phyloP scores from a whole-genome alignment of 1,284 basidiomycete genomes.

The Microbotryum violaceum region DNA sequence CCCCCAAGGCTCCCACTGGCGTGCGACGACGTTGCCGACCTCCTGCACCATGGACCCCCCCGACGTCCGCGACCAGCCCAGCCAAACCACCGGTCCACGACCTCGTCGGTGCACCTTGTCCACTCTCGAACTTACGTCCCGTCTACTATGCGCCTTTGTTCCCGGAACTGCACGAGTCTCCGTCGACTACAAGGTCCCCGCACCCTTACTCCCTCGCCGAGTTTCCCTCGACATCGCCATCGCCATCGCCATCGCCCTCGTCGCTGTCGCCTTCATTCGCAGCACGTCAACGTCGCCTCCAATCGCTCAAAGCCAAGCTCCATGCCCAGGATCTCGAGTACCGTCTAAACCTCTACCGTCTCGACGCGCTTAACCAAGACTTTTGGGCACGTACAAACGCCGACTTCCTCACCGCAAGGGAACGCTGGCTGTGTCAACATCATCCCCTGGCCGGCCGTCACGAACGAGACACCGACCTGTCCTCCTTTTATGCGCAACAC shows the following conservation, averaged over 20 bases:
- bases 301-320: constrained; percentile 4
- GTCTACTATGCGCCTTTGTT: constrained; percentile 35
- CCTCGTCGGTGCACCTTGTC: constrained; percentile 35
- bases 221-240: constrained; percentile 24
- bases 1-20: no score
- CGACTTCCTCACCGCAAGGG: constrained; percentile 21
- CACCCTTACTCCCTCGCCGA: constrained; percentile 37
- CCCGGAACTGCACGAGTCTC: constrained; percentile 11
- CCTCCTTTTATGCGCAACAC: constrained; percentile 26
- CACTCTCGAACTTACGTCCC: constrained; percentile 35
- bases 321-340: constrained; percentile 35
- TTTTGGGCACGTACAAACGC: constrained; percentile 34
- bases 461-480: constrained; percentile 20
- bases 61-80: no score
- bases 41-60: no score
- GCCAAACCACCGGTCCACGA: constrained; percentile 20
- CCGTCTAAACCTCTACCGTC: constrained; percentile 30
- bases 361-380: constrained; percentile 34
- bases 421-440: constrained; percentile 8
- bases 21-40: no score
- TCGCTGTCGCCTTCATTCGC: constrained; percentile 1
- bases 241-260: constrained; percentile 4
- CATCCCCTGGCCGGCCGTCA: background rate
- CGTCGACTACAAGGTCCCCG: background rate
- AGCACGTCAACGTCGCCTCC: constrained; percentile 4